Evolutionary conservation across 225 moss, liverwort and hornwort genomes (phyloP), one percentile per base, ranked within the genome.

Genomic region (Polytrichum commune): DNA sequence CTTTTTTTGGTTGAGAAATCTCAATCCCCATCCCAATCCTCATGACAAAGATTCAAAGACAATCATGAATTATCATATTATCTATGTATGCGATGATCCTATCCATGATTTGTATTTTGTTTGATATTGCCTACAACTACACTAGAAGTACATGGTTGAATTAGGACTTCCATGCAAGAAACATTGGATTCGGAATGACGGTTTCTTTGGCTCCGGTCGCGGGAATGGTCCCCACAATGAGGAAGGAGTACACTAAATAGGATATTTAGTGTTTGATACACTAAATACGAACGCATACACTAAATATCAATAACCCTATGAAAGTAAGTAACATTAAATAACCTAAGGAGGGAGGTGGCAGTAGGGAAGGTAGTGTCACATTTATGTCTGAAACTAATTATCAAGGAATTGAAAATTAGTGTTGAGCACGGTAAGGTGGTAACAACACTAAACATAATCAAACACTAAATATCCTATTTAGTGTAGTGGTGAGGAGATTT

Each of bases 91-190:
- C 4, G 67, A 67, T 53, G 67, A 67, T 33, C 18, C n/a, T 9
- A 53, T 3, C 7, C 67, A 67, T 53, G 46, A 67, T 24, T 16
- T 6, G 29, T 38, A 5, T 67, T 67, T 67, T 67, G 53, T 67
- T 38, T 3, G 7, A 53, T 53, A 54, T 32, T 19, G 35, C 67
- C 18, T 67, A 6, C 18, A 18, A 10, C 3, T 67, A 1, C 46
- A 67, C 0, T 67, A 53, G 67, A 22, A 53, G 18, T 18, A 67
- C 32, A 10, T 67, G 67, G 61, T 62, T n/a, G 2, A 62, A 25
- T 19, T 0, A 7, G 61, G 61, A 2, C 0, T 62, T 19, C 54
- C 54, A 25, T 25, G 25, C 13, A 55, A 19, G 19, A 1, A 55
- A 55, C 54, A 55, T 5, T 55, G 54, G 54, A 55, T 55, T 55